Evolutionary conservation across 2,329 filamentous ascomycete genomes (phyloP).

Genomic region (Cylindrodendrum hubeiense): DNA sequence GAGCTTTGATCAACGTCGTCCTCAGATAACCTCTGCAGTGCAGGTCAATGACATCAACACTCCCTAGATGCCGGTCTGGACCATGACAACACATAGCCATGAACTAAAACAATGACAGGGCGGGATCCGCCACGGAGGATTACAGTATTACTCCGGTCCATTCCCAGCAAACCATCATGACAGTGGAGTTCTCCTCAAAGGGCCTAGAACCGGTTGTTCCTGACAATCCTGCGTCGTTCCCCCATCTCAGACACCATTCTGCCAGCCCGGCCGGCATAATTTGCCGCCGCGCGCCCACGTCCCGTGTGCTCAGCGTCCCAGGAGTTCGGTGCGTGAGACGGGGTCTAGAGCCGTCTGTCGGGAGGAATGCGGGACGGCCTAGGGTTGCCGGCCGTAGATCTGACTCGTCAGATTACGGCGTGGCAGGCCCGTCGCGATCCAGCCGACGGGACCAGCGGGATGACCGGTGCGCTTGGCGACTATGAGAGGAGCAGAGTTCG

Average conservation of each 20-base stretch:
- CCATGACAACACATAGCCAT: not conserved
- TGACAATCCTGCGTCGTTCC: not conserved
- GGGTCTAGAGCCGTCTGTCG: not conserved
- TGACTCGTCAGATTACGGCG: not conserved
- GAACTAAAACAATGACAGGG: not conserved
- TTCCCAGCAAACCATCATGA: not conserved
- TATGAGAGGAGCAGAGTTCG: not conserved
- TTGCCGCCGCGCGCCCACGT: not conserved
- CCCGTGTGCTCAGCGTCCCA: not conserved
- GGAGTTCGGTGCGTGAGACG: not conserved
- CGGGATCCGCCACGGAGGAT: not conserved
- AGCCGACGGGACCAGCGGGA: not conserved
- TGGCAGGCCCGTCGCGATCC: not conserved
- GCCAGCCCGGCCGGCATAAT: not conserved
- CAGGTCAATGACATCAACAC: no score
- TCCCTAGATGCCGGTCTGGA: no score
- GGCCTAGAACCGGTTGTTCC: not conserved
- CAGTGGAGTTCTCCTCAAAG: not conserved
- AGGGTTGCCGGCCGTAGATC: not conserved
- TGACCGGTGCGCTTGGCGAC: not conserved
- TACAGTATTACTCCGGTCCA: not conserved
- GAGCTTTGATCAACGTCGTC: no score
- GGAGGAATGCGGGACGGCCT: slow-evolving; percentile 18
- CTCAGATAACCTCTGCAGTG: no score
- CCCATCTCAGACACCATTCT: not conserved